These are phyloP conservation scores for Neurospora sp. DNA, from an alignment of 495 filamentous ascomycete species.

Conservation along the genomic window DNA sequence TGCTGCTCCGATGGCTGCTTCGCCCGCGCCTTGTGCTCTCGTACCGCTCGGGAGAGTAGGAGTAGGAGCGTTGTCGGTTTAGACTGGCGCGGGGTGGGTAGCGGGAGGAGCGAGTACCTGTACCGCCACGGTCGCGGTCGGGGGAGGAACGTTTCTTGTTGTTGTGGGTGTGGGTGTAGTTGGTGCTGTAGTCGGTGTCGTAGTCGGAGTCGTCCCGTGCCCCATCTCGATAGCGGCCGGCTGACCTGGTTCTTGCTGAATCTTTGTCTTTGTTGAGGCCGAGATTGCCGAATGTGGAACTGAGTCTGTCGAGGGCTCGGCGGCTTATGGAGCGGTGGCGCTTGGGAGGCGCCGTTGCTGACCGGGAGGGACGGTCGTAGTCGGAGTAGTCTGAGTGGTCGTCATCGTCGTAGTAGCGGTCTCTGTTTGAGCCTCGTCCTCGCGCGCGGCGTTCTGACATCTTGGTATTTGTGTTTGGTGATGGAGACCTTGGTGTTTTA, in stretches of 20 bases:
- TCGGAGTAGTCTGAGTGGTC: slow-evolving; percentile 8
- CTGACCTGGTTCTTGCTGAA: neutral
- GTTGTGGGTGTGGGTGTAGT: neutral
- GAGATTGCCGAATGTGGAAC: slow-evolving; percentile 7
- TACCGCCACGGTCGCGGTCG: neutral
- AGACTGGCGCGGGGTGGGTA: slow-evolving; percentile 1
- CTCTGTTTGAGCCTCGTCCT: slow-evolving; percentile 8
- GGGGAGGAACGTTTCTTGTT: neutral
- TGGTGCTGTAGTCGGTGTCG: neutral
- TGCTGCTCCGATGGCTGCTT: neutral
- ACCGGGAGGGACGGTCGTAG: slow-evolving; percentile 1
- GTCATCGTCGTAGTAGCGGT: slow-evolving; percentile 4
- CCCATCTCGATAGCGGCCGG: neutral
- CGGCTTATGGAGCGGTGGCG: slow-evolving; percentile 18
- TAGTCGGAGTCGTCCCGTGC: neutral
- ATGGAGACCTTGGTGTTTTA: neutral
- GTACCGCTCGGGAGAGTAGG: neutral
- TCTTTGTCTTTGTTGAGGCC: slow-evolving; percentile 3
- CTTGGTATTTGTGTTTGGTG: neutral
- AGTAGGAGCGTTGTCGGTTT: neutral
- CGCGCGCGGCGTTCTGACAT: neutral
- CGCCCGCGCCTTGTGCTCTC: neutral
- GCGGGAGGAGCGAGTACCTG: neutral
- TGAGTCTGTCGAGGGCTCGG: slow-evolving; percentile 14
- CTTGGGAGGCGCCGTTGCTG: slow-evolving; percentile 2